Evolutionary conservation across 306 rosid genomes (phyloP), one percentile per base, ranked within the genome.

Genomic region (Prunus armeniaca): DNA sequence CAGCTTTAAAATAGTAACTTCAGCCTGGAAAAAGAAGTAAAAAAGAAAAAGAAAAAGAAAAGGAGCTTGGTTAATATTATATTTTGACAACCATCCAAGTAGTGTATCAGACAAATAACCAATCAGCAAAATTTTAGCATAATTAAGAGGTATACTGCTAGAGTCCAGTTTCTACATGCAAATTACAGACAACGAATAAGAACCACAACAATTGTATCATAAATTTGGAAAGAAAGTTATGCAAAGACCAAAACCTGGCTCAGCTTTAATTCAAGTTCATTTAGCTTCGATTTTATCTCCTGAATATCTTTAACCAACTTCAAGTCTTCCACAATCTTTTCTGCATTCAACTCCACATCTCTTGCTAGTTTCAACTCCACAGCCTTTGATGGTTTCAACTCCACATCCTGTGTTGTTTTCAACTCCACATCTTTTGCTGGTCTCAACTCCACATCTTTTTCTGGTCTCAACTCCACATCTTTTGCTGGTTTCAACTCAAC

Each of bases 261-360:
- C 45, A 96, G 90, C 86, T 96, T 91, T 72, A 87, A 79, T 82
- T 91, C 96, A 78, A 96, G 83, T 76, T 87, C 82, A 75, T 82
- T 84, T 13, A 91, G 81, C 86, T 91, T 91, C 25, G 79, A 83
- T 72, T 96, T 96, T 85, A 96, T 85, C 86, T 88, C 93, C 80
- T 88, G 88, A 63, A 96, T 80, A 75, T 88, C 90, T 84, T 82
- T 81, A 22, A 86, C 77, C 67, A 95, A 77, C 80, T 88, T 83
- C 82, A 84, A 75, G n/a, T 73, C 82, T 57, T 81, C 82, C 38
- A 18, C 71, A 60, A 69, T 65, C 77, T 74, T 78, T 63, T 80
- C 86, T 62, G 75, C 84, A 30, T 71, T 63, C 63, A 76, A 55
- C 79, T 76, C 83, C 71, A 68, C 82, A 71, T 72, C 65, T 51